phyloP scores from a whole-genome alignment of 352 stramenopile species.

The Globisporangium acanthophoron region DNA sequence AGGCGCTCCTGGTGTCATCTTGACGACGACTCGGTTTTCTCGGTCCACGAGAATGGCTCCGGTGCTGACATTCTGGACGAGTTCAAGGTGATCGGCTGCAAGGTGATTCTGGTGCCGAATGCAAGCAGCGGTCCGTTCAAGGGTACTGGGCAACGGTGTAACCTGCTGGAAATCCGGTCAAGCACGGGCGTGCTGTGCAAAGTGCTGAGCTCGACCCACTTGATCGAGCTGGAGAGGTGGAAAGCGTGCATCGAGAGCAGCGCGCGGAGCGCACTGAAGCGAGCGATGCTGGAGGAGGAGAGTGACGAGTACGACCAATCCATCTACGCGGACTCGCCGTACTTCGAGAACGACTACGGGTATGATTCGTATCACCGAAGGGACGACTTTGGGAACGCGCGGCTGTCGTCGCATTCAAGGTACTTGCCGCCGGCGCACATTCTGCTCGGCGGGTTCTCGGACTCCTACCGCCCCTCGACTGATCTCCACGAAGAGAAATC shows the following conservation, averaged over 20 bases:
- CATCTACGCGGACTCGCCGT: slow-evolving; percentile 17
- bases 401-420: slow-evolving; percentile 16
- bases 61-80: slow-evolving; percentile 56
- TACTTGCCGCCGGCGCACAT: slow-evolving; percentile 40
- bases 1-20: slow-evolving; percentile 78
- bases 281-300: slow-evolving; percentile 9
- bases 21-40: slow-evolving; percentile 62
- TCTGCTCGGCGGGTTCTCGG: slow-evolving; percentile 64
- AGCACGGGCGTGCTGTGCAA: slow-evolving; percentile 40
- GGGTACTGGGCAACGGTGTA: slow-evolving; percentile 16
- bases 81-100: slow-evolving; percentile 60
- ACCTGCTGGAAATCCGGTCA: slow-evolving; percentile 60
- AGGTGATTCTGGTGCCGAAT: slow-evolving; percentile 60
- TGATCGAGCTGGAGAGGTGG: slow-evolving; percentile 65
- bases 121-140: slow-evolving; percentile 36
- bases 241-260: slow-evolving; percentile 62
- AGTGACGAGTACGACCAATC: slow-evolving; percentile 23
- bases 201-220: slow-evolving; percentile 56
- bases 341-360: slow-evolving; percentile 14
- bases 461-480: slow-evolving; percentile 44
- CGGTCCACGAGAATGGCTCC: slow-evolving; percentile 66
- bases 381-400: slow-evolving; percentile 10
- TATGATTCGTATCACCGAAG: not conserved
- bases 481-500: slow-evolving; percentile 47
- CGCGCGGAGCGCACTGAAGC: slow-evolving; percentile 32